These are phyloP conservation scores for Pythium insidiosum DNA, from an alignment of 352 stramenopile species.

Conservation along the genomic window DNA sequence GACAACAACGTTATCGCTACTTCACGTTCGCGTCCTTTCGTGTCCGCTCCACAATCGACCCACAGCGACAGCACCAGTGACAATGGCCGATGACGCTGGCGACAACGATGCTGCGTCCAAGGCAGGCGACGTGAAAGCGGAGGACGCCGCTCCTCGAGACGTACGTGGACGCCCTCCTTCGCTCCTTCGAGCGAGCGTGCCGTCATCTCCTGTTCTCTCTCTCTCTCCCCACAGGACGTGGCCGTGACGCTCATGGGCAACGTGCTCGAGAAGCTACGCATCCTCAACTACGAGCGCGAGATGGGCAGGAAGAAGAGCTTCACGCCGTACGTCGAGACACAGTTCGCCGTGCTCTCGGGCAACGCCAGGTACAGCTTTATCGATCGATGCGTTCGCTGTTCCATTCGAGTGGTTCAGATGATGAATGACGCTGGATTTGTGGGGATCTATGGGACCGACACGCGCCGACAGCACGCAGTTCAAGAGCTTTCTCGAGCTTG, in stretches of 20 bases:
- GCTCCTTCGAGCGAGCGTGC: no score
- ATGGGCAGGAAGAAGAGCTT: slow-evolving; percentile 72
- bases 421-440: no score
- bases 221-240: slow-evolving; percentile 34
- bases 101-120: slow-evolving; percentile 15
- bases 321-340: slow-evolving; percentile 53
- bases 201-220: neutral
- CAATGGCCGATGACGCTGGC: slow-evolving; percentile 19
- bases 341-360: slow-evolving; percentile 50
- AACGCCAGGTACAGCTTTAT: slow-evolving; percentile 34
- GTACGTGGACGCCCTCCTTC: no score
- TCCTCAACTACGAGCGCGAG: slow-evolving; percentile 73
- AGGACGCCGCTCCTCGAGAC: slow-evolving; percentile 16
- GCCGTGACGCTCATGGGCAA: slow-evolving; percentile 77
- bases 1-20: no score
- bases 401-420: no score
- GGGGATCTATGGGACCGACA: neutral
- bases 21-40: neutral
- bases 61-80: neutral
- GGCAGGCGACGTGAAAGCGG: slow-evolving; percentile 9
- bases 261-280: slow-evolving; percentile 76
- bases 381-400: no score
- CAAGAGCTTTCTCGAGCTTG: slow-evolving; percentile 69
- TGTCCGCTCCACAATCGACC: neutral
- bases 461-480: slow-evolving; percentile 45